Evolutionary conservation across 768 basidiomycete genomes (phyloP), one percentile per base, ranked within the genome.

Genomic region (Rickenella mellea): DNA sequence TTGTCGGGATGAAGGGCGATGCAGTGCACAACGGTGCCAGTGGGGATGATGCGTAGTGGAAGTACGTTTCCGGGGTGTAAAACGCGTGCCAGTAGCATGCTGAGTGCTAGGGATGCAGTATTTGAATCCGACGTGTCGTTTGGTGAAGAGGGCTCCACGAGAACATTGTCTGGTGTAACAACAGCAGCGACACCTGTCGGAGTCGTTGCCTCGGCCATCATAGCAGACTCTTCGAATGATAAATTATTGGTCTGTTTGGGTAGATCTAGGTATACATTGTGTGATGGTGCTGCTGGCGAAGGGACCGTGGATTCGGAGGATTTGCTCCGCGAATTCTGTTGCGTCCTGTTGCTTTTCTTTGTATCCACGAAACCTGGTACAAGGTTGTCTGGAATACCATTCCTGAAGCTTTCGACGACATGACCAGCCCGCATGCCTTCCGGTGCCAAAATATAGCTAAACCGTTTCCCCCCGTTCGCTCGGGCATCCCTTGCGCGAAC

Each of bases 51-150:
- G 32, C 81, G 80, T 35, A 99, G 66, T 0, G 89, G 92, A 11
- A 99, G 78, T 40, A 93, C 91, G 55, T 98, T 97, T 35, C 96
- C 96, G 0, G 86, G 79, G 55, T 85, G 84, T 60, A 97, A 63
- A 3, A 89, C 89, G 56, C 80, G 63, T 0, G 84, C 76, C 20
- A 93, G 85, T 26, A 97, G 74, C 27, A 90, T 67, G 66, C 91
- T 89, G 25, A 93, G 62, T 2, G 88, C 85, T 40, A 96, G 78
- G 3, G 77, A 75, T 27, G 73, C 71, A 7, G 73, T 65, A 9
- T 77, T 76, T 1, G 42, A 53, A 38, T 49, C 29, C 17, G 32
- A 40, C 29, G 15, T 29, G 6, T 17, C 19, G 15, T 22, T 22
- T 3, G 11, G 19, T 8, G 9, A 12, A 17, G 19, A 17, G 4